Evolutionary conservation across 768 basidiomycete genomes (phyloP), one percentile per base, ranked within the genome.

Genomic region (Pulveroboletus ravenelii): DNA sequence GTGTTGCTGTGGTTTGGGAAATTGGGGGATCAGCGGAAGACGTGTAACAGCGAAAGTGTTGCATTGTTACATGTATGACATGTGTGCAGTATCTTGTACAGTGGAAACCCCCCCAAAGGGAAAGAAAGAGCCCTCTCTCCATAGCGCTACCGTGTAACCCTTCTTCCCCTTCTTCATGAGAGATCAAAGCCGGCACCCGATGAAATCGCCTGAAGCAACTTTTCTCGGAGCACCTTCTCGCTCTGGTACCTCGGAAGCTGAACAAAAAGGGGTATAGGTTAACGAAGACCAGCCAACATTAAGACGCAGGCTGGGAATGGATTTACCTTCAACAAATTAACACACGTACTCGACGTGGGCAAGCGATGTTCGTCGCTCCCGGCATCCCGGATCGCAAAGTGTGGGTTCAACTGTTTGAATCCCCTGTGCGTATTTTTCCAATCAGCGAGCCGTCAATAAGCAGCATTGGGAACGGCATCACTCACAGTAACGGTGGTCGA

Each of bases 151-250:
- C 20, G 20, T 23, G 4, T 23, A 23, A 23, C 20, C 20, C 10
- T 20, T 25, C n/a, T 5, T 13, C 25, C 25, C 30, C 18, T 12
- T 62, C 27, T 17, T 64, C 48, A 96, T 10, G 93, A 96, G 44
- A 97, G 74, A 71, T 97, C 94, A 55, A 98, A 98, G 2, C 94
- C 94, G 5, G 93, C 90, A 37, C 85, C 86, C 0, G 91, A 82
- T 39, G 77, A 86, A 62, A 98, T 90, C 1, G 93, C 90, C 60
- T 92, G 87, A 6, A 94, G 61, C 27, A 97, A 72, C 68, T 96
- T 97, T 43, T 79, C 72, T 10, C 80, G 75, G 20, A 98, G 72
- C 3, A 79, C 74, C 18, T 68, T 67, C 64, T 88, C 86, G 58
- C 72, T 82, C 47, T 71, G 67, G 63, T 91, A 90, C 35, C 77